phyloP scores from a whole-genome alignment of 2,329 filamentous ascomycete species.

The Xylaria sp. region DNA sequence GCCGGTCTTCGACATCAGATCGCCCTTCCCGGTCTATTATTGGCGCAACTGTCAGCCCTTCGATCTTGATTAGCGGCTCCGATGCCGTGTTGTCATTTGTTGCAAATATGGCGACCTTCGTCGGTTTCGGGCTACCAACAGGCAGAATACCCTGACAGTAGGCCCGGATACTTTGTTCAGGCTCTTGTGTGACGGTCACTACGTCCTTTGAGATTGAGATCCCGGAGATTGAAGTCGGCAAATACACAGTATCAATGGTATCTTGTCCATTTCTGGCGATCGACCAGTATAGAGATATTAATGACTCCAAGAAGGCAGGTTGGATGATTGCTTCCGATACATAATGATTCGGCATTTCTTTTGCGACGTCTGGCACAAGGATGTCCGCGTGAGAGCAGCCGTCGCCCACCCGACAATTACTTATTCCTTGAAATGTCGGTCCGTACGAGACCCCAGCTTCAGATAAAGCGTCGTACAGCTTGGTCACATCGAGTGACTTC shows the following conservation, averaged over 20 bases:
- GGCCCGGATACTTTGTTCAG: slow-evolving; percentile 51
- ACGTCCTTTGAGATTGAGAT: slow-evolving; percentile 53
- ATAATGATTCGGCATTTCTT: slow-evolving; percentile 55
- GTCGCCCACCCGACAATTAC: slow-evolving; percentile 56
- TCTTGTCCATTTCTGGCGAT: slow-evolving; percentile 49
- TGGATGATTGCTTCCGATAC: slow-evolving; percentile 52
- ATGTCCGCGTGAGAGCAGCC: slow-evolving; percentile 52
- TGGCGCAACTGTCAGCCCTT: slow-evolving; percentile 55
- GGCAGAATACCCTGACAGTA: slow-evolving; percentile 52
- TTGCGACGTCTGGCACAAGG: slow-evolving; percentile 51
- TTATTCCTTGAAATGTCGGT: slow-evolving; percentile 62
- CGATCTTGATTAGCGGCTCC: slow-evolving; percentile 52
- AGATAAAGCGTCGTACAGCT: slow-evolving; percentile 60
- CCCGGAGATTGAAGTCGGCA: slow-evolving; percentile 56
- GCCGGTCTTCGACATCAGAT: slow-evolving; percentile 47
- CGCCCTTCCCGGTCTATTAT: slow-evolving; percentile 53
- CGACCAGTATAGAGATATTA: slow-evolving; percentile 57
- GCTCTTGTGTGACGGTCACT: slow-evolving; percentile 43
- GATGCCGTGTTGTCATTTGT: slow-evolving; percentile 44
- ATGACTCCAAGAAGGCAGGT: slow-evolving; percentile 54
- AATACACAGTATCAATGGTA: slow-evolving; percentile 53
- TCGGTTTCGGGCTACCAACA: slow-evolving; percentile 49
- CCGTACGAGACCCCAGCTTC: slow-evolving; percentile 63
- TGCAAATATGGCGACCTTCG: slow-evolving; percentile 54
- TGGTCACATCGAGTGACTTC: slow-evolving; percentile 47